Percentiles rank a stretch among this genome's conserved stretches.
These are phyloP conservation scores for Crucibulum parvulum DNA, from an alignment of 1,284 basidiomycete genomes.

Conservation along the genomic window DNA sequence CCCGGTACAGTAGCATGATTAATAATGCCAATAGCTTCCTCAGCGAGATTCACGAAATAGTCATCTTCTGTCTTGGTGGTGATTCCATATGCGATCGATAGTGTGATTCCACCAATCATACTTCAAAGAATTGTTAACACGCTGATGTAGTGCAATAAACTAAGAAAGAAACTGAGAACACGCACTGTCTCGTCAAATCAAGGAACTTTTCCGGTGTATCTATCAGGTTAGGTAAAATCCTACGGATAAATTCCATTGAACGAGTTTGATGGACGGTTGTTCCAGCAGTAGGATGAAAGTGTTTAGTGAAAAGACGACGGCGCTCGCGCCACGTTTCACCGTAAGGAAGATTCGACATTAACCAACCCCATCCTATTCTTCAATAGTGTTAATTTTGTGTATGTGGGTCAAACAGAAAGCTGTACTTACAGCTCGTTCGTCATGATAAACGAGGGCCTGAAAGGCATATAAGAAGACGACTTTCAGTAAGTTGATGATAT, in stretches of 20 bases:
- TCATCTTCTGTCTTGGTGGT: background rate
- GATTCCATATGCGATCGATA: background rate
- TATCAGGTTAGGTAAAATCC: conserved; percentile 31
- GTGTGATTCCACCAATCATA: background rate
- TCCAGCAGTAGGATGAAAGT: conserved; percentile 23
- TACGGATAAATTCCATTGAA: conserved; percentile 25
- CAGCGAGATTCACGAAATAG: background rate
- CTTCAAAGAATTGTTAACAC: background rate
- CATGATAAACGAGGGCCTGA: conserved; percentile 20
- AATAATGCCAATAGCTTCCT: background rate
- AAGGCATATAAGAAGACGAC: background rate
- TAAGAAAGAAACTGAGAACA: background rate
- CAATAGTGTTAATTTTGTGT: background rate
- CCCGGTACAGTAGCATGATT: conserved; percentile 15
- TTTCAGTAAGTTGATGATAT: conserved; percentile 14
- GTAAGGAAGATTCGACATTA: conserved; percentile 31
- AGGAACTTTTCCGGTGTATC: conserved; percentile 31
- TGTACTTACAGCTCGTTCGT: conserved; percentile 20
- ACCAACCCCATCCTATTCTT: conserved; percentile 31
- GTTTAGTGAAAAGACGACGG: conserved; percentile 25
- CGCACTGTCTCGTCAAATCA: conserved; percentile 35
- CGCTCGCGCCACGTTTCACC: conserved; percentile 33
- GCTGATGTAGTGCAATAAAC: background rate
- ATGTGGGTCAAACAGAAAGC: background rate
- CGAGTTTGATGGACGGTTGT: conserved; percentile 22